Base-by-base conservation (phyloP, 2,329 filamentous ascomycete genomes). In the Rutstroemia sp. region DNA sequence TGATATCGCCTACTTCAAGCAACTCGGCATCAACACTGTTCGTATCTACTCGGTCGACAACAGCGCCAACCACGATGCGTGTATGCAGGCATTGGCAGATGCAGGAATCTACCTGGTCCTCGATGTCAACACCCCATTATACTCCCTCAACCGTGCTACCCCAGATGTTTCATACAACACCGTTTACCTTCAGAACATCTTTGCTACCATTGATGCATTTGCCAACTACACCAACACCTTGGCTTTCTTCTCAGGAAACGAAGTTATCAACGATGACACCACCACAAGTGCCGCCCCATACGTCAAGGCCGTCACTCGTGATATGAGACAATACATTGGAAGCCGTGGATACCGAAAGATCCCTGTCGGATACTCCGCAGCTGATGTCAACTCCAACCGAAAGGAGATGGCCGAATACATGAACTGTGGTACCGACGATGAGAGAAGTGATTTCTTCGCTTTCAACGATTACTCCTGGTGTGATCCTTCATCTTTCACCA, bases 11-110 rank as follows among this genome's bases (percentile, higher is more conserved):
- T 76, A 86, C 67, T 87, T 89, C 79, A 79, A 85, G 73, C 77
- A 85, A 62, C 74, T 89, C 49, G 85, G 85, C 47, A 75, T 88
- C 71, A 89, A 89, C 75, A 86, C 85, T 45, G 75, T 89, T 65
- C 85, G 86, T 72, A 80, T 88, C 58, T 89, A 89, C 77, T 86
- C 82, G 1, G 80, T 88, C 63, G 86, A 89, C 73, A 88, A 88
- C 76, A 80, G 81, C 44, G 74, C 76, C 59, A 71, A 83, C 71
- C 86, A 89, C 71, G 83, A 87, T 66, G 78, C 79, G 60, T 88
- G 86, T 73, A 89, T 89, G 86, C 75, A 73, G 49, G 74, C 77
- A 37, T 74, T 88, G 58, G 82, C 83, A 47, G 82, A 81, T 65
- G 85, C 85, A 59, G 85, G 85, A 61, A 89, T 89, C 74, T 88